Evolutionary conservation across 805 yeast genomes (phyloP).

Genomic region (Scheffersomyces lignosus): DNA sequence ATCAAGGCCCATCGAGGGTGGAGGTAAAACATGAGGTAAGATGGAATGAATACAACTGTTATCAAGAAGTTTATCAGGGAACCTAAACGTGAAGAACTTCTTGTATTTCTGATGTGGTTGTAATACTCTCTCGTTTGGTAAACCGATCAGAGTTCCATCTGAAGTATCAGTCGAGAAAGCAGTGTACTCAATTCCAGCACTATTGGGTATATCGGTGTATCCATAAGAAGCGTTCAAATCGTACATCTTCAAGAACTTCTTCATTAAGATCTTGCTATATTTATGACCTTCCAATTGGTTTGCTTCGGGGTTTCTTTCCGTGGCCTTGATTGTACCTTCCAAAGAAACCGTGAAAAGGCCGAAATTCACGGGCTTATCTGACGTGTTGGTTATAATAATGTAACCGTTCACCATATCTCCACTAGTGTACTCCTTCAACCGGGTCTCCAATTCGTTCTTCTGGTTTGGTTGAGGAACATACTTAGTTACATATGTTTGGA

Average conservation of each 20-base stretch:
- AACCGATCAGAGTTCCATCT: slow-evolving; percentile 51
- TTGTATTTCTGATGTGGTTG: slow-evolving; percentile 52
- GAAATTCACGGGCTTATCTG: slow-evolving; percentile 43
- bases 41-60: slow-evolving; percentile 49
- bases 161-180: slow-evolving; percentile 42
- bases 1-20: slow-evolving; percentile 45
- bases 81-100: slow-evolving; percentile 58
- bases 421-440: slow-evolving; percentile 42
- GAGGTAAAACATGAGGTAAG: slow-evolving; percentile 40
- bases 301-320: slow-evolving; percentile 19
- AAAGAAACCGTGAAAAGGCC: slow-evolving; percentile 39
- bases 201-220: slow-evolving; percentile 48
- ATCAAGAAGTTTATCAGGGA: slow-evolving; percentile 55
- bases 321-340: slow-evolving; percentile 36
- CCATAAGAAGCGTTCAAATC: slow-evolving; percentile 60
- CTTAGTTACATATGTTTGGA: slow-evolving; percentile 55
- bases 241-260: slow-evolving; percentile 58
- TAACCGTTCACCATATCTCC: slow-evolving; percentile 46
- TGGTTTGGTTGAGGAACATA: slow-evolving; percentile 47
- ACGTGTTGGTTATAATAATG: slow-evolving; percentile 48
- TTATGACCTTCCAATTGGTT: slow-evolving; percentile 13
- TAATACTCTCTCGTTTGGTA: slow-evolving; percentile 49
- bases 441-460: slow-evolving; percentile 43
- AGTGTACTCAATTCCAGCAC: slow-evolving; percentile 49
- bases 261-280: slow-evolving; percentile 35